Evolutionary conservation across 495 filamentous ascomycete species (phyloP), one percentile per base, ranked within the genome.

Genomic region (Penicillium chermesinum): DNA sequence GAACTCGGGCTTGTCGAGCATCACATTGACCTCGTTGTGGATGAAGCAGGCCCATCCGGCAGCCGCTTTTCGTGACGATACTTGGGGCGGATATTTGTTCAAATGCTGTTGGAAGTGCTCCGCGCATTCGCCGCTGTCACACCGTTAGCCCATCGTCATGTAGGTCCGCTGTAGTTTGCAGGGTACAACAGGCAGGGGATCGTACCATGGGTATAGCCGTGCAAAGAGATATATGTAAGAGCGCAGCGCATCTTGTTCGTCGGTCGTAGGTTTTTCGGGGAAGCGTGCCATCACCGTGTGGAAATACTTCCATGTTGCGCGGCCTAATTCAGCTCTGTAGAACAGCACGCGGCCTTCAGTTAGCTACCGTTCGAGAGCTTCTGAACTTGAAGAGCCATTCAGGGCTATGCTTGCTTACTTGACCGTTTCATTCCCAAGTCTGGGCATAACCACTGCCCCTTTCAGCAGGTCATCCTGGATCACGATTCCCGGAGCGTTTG

Each of bases 201-300:
- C 63, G 45, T 71, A 84, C 82, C 83, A 88, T 35, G 94, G 94
- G 64, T 98, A 98, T 6, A 98, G 70, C 33, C 93, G 82, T 20
- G 89, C 86, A 57, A 97, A 97, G 2, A 98, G 79, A 61, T 88
- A 82, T 53, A 98, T 83, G 67, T 86, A 97, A 5, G 85, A 85
- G 52, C 83, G 80, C 33, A 98, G 74, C 2, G 94, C 88, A 34
- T 85, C 77, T 47, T 86, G 84, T 60, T 98, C 90, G 53, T 95
- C 89, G 43, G 77, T 63, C 0, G 85, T 86, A 0, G 93, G 91
- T 45, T 85, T 77, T 54, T 91, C 87, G 34, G 93, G 94, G 69
- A 91, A 98, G 45, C 90, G 84, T 30, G 89, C 86, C 79, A 97
- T 89, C 64, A 88, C 93, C 1, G 94, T 98, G 68, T 98, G 93